Percentiles rank a stretch among this genome's conserved stretches.
phyloP scores from a whole-genome alignment of 768 basidiomycete species.

The Tricholoma terreum region DNA sequence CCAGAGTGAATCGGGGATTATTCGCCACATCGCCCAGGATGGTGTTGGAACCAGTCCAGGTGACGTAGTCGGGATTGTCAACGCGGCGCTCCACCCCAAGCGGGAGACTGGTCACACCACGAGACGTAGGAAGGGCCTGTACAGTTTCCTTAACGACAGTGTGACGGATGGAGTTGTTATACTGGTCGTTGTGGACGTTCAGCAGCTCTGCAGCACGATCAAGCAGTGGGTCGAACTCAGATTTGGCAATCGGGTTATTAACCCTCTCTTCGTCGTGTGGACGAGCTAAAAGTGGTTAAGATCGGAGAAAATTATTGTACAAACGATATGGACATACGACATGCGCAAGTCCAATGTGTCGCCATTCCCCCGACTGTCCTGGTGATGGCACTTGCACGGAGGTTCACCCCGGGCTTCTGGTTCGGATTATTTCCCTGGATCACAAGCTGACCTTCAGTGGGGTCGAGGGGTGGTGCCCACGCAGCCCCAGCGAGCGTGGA shows the following conservation, averaged over 20 bases:
- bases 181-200: too few relatives aligned
- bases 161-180: conserved; percentile 3
- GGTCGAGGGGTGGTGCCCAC: background rate
- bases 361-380: conserved; percentile 10
- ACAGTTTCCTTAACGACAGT: background rate
- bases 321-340: too few relatives aligned
- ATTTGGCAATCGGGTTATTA: background rate
- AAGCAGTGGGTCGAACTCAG: background rate
- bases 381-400: conserved; percentile 5
- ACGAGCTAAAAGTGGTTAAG: too few relatives aligned
- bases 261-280: too few relatives aligned
- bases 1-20: too few relatives aligned
- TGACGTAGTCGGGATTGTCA: background rate
- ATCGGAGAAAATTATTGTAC: too few relatives aligned
- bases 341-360: too few relatives aligned
- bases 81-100: background rate
- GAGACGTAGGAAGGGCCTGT: background rate
- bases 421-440: background rate
- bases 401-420: background rate
- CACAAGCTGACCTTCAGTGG: background rate
- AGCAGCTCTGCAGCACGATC: background rate
- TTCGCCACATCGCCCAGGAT: too few relatives aligned
- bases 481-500: too few relatives aligned
- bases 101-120: background rate
- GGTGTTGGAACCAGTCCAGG: too few relatives aligned